Conservation (phyloP, 2,329 filamentous ascomycete genomes). For the Davidsoniella virescens region DNA sequence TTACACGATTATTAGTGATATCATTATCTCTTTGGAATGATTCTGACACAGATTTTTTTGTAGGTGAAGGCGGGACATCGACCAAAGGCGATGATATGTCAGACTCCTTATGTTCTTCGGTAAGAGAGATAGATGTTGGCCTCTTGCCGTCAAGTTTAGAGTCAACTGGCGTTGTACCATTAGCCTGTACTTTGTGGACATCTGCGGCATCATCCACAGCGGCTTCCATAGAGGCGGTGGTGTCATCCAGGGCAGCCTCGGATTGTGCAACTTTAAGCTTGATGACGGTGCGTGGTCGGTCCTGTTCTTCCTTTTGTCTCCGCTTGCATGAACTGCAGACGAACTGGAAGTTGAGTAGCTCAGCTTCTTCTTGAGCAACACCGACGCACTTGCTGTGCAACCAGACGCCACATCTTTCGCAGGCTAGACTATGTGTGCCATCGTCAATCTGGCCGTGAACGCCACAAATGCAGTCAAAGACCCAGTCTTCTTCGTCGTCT, state of each 20-base stretch:
- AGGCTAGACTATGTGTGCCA: conserved; percentile 82
- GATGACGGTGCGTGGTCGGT: conserved; percentile 33
- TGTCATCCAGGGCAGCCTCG: neutral
- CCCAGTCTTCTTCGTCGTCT: conserved; percentile 72
- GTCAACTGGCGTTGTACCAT: neutral
- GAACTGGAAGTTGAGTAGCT: conserved; percentile 75
- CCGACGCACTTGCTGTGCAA: conserved; percentile 88
- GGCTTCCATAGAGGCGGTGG: neutral
- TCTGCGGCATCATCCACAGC: neutral
- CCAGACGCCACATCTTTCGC: conserved; percentile 89
- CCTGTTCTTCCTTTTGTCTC: conserved; percentile 47
- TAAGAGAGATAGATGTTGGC: neutral
- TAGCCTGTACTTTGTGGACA: neutral
- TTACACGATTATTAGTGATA: neutral
- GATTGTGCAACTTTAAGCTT: conserved; percentile 33
- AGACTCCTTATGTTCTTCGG: neutral
- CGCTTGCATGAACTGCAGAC: conserved; percentile 63
- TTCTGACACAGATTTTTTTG: conserved; percentile 14
- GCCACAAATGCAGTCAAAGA: conserved; percentile 89
- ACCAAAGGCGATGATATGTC: neutral
- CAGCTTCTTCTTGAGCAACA: conserved; percentile 62
- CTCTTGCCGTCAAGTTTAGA: neutral
- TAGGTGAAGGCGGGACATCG: conserved; percentile 9
- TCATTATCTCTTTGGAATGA: conserved; percentile 6
- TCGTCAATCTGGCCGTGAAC: conserved; percentile 87